phyloP scores from a whole-genome alignment of 2,329 filamentous ascomycete species.

The Cladophialophora immunda region DNA sequence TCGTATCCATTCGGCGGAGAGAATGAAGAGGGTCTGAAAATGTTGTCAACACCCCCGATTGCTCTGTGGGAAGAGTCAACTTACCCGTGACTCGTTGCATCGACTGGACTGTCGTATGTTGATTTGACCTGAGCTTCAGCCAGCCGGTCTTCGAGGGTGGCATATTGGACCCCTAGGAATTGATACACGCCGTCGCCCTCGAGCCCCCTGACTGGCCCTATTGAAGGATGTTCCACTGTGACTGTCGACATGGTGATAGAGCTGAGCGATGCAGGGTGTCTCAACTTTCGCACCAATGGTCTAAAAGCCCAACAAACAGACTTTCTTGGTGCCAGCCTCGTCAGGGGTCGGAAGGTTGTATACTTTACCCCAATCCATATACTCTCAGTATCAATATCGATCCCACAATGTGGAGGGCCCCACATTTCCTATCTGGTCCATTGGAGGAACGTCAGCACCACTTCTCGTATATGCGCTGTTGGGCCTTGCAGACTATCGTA shows the following conservation, averaged over 20 bases:
- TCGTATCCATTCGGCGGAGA: constrained; percentile 53
- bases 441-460: not conserved
- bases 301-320: not conserved
- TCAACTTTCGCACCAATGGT: not conserved
- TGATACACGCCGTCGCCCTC: constrained; percentile 44
- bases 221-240: constrained; percentile 42
- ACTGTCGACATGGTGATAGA: constrained; percentile 28
- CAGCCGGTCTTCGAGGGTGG: constrained; percentile 46
- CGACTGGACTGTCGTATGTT: constrained; percentile 40
- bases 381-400: not conserved
- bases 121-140: constrained; percentile 47
- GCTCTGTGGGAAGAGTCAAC: not conserved
- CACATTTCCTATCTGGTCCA: constrained; percentile 13
- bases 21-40: constrained; percentile 49
- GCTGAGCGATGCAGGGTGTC: not conserved
- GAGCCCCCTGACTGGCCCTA: constrained; percentile 45
- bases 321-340: constrained; percentile 4
- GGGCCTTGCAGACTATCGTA: not conserved
- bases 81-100: constrained; percentile 51
- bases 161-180: constrained; percentile 51
- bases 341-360: not conserved
- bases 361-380: constrained; percentile 15
- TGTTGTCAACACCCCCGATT: not conserved
- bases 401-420: constrained; percentile 25
- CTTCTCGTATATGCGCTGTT: not conserved